A percentile compares a stretch with the other conserved stretches of the same genome.
These are phyloP conservation scores for Phytophthora citrophthora DNA, from an alignment of 352 stramenopile genomes.

Conservation along the genomic window DNA sequence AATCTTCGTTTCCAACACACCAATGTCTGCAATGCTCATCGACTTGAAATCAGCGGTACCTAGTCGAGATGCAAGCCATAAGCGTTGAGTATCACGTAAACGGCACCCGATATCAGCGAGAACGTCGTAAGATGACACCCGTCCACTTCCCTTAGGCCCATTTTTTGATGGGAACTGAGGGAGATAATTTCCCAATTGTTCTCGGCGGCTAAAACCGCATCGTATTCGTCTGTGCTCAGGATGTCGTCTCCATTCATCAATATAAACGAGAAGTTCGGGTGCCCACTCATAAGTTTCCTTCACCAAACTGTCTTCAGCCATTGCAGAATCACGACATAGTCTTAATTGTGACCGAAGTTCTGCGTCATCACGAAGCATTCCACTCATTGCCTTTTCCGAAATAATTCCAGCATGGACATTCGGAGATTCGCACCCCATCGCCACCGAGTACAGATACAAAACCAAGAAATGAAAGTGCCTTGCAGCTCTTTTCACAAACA, in stretches of 20 bases:
- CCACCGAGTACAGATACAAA: constrained; percentile 51
- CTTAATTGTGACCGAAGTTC: constrained; percentile 18
- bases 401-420: constrained; percentile 29
- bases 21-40: constrained; percentile 48
- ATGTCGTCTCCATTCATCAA: constrained; percentile 47
- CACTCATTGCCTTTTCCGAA: constrained; percentile 23
- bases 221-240: background rate
- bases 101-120: constrained; percentile 38
- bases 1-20: constrained; percentile 47
- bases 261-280: constrained; percentile 50
- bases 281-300: constrained; percentile 50
- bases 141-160: background rate
- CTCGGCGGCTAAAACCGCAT: constrained; percentile 36
- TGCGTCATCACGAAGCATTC: constrained; percentile 15
- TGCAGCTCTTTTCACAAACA: constrained; percentile 28
- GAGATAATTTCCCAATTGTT: constrained; percentile 26
- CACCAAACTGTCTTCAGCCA: constrained; percentile 35
- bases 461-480: constrained; percentile 54
- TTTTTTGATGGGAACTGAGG: constrained; percentile 17
- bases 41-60: constrained; percentile 20
- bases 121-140: constrained; percentile 31
- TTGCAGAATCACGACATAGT: constrained; percentile 6
- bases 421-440: constrained; percentile 37
- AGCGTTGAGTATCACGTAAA: constrained; percentile 17
- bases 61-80: constrained; percentile 38